Evolutionary conservation across 345 rosid genomes (phyloP).

Genomic region (Psidium friedrichsthalianum): DNA sequence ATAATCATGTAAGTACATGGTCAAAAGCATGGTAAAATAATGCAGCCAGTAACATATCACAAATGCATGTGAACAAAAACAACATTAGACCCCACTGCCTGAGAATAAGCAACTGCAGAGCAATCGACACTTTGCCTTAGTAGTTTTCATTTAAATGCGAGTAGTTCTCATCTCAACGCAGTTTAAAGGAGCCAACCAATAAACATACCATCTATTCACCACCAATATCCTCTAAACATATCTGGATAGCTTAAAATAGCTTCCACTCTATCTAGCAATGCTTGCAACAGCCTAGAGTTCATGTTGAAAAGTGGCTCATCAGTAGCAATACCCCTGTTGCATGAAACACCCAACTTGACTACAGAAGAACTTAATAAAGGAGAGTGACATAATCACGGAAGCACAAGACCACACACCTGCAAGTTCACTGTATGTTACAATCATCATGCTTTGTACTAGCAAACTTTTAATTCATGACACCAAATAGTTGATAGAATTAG

Average conservation of each 20-base stretch:
- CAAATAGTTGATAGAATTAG: not conserved
- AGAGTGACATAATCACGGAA: not conserved
- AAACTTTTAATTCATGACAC: not conserved
- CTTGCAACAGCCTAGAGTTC: constrained; percentile 69
- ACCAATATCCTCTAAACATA: not conserved
- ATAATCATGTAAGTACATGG: too few species aligned
- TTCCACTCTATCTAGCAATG: constrained; percentile 81
- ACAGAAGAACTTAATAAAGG: not conserved
- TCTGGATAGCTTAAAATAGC: constrained; percentile 47
- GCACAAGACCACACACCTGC: not conserved
- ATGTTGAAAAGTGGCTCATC: constrained; percentile 72
- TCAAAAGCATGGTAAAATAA: too few species aligned
- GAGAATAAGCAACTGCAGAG: not conserved
- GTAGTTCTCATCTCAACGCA: not conserved
- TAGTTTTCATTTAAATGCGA: not conserved
- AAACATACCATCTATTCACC: not conserved
- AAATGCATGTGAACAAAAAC: not conserved
- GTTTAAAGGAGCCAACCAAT: not conserved
- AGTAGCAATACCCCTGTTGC: constrained; percentile 66
- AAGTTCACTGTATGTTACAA: not conserved
- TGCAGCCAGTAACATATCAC: too few species aligned
- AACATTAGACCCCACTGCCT: not conserved
- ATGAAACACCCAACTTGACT: constrained; percentile 7
- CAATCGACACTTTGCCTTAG: not conserved
- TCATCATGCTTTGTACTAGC: not conserved